A percentile compares a stretch with the other conserved stretches of the same genome.
Evolutionary conservation across 768 basidiomycete genomes (phyloP).

Genomic region (Lyophyllum atratum): DNA sequence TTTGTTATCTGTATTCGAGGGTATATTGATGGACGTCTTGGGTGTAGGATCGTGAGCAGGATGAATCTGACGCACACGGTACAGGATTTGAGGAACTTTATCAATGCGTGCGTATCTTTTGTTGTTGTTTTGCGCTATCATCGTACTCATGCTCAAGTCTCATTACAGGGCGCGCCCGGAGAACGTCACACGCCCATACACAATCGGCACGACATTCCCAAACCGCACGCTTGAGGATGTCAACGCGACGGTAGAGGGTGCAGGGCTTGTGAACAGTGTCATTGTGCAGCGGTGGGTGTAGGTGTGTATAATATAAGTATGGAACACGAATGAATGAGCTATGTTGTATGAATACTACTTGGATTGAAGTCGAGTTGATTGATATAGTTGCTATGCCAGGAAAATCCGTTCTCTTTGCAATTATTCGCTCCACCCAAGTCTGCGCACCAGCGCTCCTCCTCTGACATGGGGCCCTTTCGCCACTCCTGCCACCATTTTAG

Average conservation of each 20-base stretch:
- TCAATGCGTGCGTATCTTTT: conserved; percentile 74
- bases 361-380: neutral
- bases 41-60: conserved; percentile 67
- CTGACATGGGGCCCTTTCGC: no score
- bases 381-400: neutral
- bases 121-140: neutral
- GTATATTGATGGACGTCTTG: neutral
- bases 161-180: conserved; percentile 67
- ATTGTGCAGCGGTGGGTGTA: conserved; percentile 80
- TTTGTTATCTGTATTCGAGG: neutral
- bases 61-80: conserved; percentile 94
- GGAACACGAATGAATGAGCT: neutral
- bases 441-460: no score
- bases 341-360: neutral
- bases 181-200: conserved; percentile 61
- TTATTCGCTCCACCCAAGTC: no score
- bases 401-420: no score
- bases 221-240: conserved; percentile 70
- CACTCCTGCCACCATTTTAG: no score
- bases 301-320: conserved; percentile 1
- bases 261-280: conserved; percentile 78
- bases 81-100: conserved; percentile 80
- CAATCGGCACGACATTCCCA: conserved; percentile 89
- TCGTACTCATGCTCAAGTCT: neutral
- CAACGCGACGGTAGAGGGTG: conserved; percentile 65